phyloP scores from a whole-genome alignment of 2,329 filamentous ascomycete genomes.

The Epichloe coenophiala region DNA sequence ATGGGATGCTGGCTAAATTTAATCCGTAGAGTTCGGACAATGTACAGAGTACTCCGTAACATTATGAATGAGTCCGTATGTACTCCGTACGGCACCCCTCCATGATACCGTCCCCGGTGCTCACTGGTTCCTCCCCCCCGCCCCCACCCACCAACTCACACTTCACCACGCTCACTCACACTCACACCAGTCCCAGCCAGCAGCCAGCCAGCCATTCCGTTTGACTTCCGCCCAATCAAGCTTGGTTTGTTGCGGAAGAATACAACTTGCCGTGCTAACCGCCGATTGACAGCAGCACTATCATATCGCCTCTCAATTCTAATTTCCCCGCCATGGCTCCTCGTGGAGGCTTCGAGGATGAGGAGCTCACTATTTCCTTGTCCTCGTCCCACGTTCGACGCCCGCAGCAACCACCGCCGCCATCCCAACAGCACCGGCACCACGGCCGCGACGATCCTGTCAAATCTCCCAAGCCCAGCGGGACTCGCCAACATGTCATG shows the following conservation, averaged over 20 bases:
- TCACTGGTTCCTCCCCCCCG: too few species aligned
- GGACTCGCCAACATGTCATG: conserved; percentile 21
- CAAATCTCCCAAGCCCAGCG: conserved; percentile 13
- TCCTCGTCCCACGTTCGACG: conserved; percentile 51
- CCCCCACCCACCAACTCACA: too few species aligned
- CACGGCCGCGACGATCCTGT: conserved; percentile 10
- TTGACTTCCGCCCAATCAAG: neutral
- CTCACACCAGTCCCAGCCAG: too few species aligned
- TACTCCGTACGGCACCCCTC: too few species aligned
- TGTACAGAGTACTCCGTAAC: too few species aligned
- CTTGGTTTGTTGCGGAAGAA: neutral
- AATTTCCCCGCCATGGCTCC: conserved; percentile 30
- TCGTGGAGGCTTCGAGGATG: conserved; percentile 55
- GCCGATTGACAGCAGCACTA: neutral
- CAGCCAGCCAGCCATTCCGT: neutral
- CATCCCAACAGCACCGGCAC: conserved; percentile 13
- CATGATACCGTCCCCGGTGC: too few species aligned
- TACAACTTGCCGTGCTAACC: neutral
- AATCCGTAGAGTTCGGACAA: too few species aligned
- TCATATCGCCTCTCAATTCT: neutral
- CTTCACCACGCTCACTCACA: too few species aligned
- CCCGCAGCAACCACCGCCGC: conserved; percentile 17
- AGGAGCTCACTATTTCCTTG: conserved; percentile 70
- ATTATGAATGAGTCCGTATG: too few species aligned
- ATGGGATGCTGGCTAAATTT: too few species aligned